Evolutionary conservation across 139 green algal genomes (phyloP).

Genomic region (Tetraselmis striata): DNA sequence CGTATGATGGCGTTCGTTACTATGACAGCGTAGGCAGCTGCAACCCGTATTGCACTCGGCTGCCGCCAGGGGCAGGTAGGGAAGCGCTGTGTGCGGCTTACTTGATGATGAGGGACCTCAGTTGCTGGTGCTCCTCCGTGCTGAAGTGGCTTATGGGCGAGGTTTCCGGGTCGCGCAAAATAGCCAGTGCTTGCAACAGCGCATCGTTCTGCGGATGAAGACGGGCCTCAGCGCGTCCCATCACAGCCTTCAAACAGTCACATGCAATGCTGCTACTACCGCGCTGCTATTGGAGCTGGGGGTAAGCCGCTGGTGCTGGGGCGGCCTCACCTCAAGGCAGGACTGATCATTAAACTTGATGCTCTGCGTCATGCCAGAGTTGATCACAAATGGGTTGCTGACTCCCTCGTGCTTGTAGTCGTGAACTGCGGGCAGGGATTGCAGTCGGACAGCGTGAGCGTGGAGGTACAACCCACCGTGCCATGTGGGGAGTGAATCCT

Average conservation of each 20-base stretch:
- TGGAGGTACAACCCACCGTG: not conserved
- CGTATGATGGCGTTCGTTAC: not conserved
- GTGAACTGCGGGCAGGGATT: not conserved
- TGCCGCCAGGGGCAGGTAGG: too few relatives aligned
- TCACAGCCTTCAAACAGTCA: too few relatives aligned
- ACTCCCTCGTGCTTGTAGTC: conserved; percentile 13
- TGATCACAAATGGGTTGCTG: conserved; percentile 3
- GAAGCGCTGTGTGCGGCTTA: not conserved
- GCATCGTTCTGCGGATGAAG: conserved; percentile 1
- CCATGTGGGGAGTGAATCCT: not conserved
- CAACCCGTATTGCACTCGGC: too few relatives aligned
- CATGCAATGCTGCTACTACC: too few relatives aligned
- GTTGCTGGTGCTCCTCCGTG: not conserved
- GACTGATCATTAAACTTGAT: not conserved
- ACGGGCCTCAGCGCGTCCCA: not conserved
- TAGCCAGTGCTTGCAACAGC: not conserved
- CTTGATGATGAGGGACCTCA: conserved; percentile 1
- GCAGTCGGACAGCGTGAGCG: not conserved
- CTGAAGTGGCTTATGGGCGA: not conserved
- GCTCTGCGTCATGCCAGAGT: not conserved
- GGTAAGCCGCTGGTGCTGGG: not conserved
- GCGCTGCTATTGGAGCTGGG: not conserved
- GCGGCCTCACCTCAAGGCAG: not conserved
- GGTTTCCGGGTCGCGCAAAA: not conserved
- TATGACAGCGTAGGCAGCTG: too few relatives aligned